phyloP scores from a whole-genome alignment of 371 early-diverging fungal species.

The Apophysomyces ossiformis region DNA sequence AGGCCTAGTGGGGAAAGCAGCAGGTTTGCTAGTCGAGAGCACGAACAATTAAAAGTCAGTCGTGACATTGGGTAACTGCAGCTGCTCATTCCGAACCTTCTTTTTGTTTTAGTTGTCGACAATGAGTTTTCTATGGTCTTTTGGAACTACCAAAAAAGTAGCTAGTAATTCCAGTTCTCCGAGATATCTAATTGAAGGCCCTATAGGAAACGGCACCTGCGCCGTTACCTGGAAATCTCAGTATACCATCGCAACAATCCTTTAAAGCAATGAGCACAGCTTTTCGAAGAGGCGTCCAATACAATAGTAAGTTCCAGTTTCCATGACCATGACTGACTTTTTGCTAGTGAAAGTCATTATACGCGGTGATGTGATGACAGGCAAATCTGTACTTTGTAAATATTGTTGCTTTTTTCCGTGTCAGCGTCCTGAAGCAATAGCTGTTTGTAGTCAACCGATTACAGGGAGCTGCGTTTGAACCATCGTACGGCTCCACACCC shows the following conservation, averaged over 20 bases:
- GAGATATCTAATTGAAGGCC: neutral
- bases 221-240: slow-evolving; percentile 12
- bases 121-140: slow-evolving; percentile 52
- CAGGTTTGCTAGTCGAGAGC: no score
- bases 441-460: slow-evolving; percentile 56
- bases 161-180: neutral
- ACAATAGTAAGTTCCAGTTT: slow-evolving; percentile 46
- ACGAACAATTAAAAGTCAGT: no score
- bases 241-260: slow-evolving; percentile 20
- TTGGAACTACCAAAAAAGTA: slow-evolving; percentile 41
- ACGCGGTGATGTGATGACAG: slow-evolving; percentile 70
- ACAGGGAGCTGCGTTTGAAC: slow-evolving; percentile 59
- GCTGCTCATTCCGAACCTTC: neutral
- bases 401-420: neutral
- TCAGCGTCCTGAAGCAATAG: neutral
- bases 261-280: slow-evolving; percentile 52
- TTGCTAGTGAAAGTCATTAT: slow-evolving; percentile 68
- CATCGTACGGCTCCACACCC: slow-evolving; percentile 57
- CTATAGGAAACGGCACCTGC: slow-evolving; percentile 17
- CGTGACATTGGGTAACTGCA: neutral
- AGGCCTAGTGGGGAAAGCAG: no score
- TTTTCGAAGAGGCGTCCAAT: slow-evolving; percentile 59
- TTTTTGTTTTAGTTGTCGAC: slow-evolving; percentile 1
- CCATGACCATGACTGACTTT: neutral
- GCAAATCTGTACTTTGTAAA: slow-evolving; percentile 68